Evolutionary conservation across 306 rosid genomes (phyloP).

Genomic region (Canavalia gladiata): DNA sequence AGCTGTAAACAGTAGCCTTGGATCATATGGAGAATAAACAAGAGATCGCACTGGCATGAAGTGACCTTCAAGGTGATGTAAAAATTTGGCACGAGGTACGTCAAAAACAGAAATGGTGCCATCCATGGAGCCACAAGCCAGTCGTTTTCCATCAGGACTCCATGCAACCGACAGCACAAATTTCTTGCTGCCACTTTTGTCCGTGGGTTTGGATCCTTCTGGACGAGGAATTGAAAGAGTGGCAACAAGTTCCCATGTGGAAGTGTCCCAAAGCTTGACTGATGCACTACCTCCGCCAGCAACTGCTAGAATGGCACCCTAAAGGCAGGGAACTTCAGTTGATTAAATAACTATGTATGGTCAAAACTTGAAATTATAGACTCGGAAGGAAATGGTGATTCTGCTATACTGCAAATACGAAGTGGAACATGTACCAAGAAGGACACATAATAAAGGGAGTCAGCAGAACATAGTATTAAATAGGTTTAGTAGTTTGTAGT

Average conservation of each 20-base stretch:
- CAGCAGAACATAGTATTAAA: constrained; percentile 23
- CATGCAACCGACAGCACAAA: constrained; percentile 95
- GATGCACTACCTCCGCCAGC: constrained; percentile 99
- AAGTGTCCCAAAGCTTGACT: constrained; percentile 94
- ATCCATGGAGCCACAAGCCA: constrained; percentile 97
- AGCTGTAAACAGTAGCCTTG: constrained; percentile 84
- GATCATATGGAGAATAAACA: constrained; percentile 86
- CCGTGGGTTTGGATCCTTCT: constrained; percentile 84
- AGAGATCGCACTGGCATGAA: constrained; percentile 94
- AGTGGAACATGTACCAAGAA: neutral
- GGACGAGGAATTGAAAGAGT: constrained; percentile 90
- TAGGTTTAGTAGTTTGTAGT: constrained; percentile 27
- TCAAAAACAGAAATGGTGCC: constrained; percentile 96
- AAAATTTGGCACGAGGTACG: constrained; percentile 73
- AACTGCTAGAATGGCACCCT: constrained; percentile 96
- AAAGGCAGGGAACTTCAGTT: constrained; percentile 31
- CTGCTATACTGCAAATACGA: constrained; percentile 1
- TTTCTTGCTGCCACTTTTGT: constrained; percentile 90
- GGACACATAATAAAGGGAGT: neutral
- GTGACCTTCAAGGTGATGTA: constrained; percentile 97
- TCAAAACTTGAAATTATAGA: constrained; percentile 6
- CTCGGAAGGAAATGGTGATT: no score
- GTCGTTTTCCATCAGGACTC: constrained; percentile 88
- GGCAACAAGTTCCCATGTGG: constrained; percentile 77
- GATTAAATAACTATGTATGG: constrained; percentile 30